Percentiles rank a stretch among this genome's conserved stretches.
Conservation (phyloP, 441 rosid genomes). For the Sinapis alba region DNA sequence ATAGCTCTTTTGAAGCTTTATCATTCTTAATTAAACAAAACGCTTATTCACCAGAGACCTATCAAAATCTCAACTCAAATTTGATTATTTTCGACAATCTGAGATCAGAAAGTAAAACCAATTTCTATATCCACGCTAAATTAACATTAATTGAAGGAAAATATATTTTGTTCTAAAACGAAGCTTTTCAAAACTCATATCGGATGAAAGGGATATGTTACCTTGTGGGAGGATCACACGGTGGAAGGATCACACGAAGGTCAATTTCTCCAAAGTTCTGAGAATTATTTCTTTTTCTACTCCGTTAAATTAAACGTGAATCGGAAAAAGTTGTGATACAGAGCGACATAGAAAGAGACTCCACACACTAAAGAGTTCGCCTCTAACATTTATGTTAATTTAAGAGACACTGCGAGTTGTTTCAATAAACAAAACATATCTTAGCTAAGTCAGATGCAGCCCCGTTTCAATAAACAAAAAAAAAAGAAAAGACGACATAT, state of each 20-base stretch:
- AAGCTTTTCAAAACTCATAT: background rate
- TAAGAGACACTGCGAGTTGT: background rate
- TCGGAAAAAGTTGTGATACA: background rate
- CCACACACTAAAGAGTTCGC: background rate
- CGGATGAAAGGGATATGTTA: background rate
- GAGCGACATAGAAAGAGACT: background rate
- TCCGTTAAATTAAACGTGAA: too few species aligned
- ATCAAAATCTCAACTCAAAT: background rate
- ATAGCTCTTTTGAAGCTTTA: too few species aligned
- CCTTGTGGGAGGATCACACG: background rate
- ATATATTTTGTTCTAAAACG: background rate
- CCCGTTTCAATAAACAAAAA: background rate
- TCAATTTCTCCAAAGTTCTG: too few species aligned
- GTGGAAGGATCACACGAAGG: too few species aligned
- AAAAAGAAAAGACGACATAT: background rate
- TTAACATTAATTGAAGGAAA: background rate
- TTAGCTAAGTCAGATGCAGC: background rate
- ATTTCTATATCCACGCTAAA: background rate
- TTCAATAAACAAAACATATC: background rate
- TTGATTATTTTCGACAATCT: background rate
- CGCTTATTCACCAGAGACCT: too few species aligned
- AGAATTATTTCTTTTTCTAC: background rate
- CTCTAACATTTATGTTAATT: background rate
- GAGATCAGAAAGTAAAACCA: background rate
- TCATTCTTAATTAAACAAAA: too few species aligned